A percentile compares a stretch with the other conserved stretches of the same genome.
phyloP scores from a whole-genome alignment of 2,329 filamentous ascomycete genomes.

The Ilyonectria sp. region DNA sequence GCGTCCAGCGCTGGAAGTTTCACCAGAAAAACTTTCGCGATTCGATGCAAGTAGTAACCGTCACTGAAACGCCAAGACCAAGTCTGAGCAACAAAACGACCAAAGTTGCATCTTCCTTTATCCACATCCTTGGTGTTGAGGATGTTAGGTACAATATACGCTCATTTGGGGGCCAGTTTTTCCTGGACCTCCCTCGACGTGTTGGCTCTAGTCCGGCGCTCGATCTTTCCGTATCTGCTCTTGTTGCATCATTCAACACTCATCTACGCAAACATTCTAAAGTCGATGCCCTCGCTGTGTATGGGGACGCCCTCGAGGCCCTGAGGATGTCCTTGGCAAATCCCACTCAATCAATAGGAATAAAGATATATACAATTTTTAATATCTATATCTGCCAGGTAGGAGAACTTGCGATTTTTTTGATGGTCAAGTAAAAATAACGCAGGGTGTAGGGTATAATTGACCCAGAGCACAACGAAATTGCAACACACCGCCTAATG shows the following conservation, averaged over 20 bases:
- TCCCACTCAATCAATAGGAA: slow-evolving; percentile 15
- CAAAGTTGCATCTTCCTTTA: slow-evolving; percentile 27
- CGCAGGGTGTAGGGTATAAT: slow-evolving; percentile 29
- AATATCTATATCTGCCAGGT: slow-evolving; percentile 43
- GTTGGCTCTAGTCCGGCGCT: slow-evolving; percentile 35
- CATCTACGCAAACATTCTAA: slow-evolving; percentile 19
- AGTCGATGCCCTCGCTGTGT: slow-evolving; percentile 30
- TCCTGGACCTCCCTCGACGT: slow-evolving; percentile 35
- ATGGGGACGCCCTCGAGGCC: slow-evolving; percentile 35
- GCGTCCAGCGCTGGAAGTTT: slow-evolving; percentile 42
- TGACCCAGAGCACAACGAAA: slow-evolving; percentile 32
- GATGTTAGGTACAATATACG: slow-evolving; percentile 43
- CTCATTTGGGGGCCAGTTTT: slow-evolving; percentile 30
- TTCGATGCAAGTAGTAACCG: not conserved
- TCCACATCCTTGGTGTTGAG: slow-evolving; percentile 38
- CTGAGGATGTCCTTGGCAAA: slow-evolving; percentile 28
- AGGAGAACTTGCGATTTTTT: not conserved
- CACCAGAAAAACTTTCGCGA: slow-evolving; percentile 16
- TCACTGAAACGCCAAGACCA: not conserved
- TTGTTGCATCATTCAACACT: slow-evolving; percentile 36
- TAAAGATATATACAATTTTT: slow-evolving; percentile 36
- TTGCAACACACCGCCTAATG: slow-evolving; percentile 27
- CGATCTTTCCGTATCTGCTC: slow-evolving; percentile 36
- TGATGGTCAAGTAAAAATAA: not conserved
- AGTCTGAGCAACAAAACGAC: slow-evolving; percentile 37